Evolutionary conservation across 257 asterid species (phyloP), one percentile per base, ranked within the genome.

Genomic region (Nicotiana knightiana): DNA sequence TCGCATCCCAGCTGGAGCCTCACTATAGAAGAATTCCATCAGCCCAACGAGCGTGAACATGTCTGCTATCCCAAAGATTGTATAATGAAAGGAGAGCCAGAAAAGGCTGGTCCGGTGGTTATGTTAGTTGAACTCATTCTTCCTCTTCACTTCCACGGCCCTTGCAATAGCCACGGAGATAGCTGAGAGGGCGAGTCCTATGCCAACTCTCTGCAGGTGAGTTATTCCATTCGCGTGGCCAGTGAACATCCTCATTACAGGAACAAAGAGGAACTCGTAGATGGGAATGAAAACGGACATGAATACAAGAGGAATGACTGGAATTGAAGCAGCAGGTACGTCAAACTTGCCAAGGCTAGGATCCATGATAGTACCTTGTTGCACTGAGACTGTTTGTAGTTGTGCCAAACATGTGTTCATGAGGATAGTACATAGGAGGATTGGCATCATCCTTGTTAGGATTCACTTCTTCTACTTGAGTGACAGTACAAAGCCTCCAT

Each of bases 1-100:
- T 84, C 90, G 88, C 98, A 94, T 94, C 26, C 97, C 96, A 0
- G 67, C 81, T 0, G 98, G 97, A 3, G 97, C 97, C 76, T 94
- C 97, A 71, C 83, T 90, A 84, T 93, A 93, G 88, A 81, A 94
- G 67, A 93, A 94, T 33, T 94, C 97, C 15, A 91, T 84, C 84
- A 91, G 77, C 8, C 98, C 98, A 28, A 93, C 97, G 0, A 92
- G 89, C 0, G 95, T 91, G 53, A 94, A 94, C 96, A 92, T 92
- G 77, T 94, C 97, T 0, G 97, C 98, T 0, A 94, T 87, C 15
- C 97, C 98, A 3, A 94, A 91, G 46, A 93, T 85, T 0, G 89
- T 93, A 13, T 81, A 93, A 68, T 94, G 97, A 15, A 89, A 88
- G 0, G 91, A 77, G 33, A 94, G 71, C 98, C 98, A 93, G 46